A percentile compares a stretch with the other conserved stretches of the same genome.
phyloP scores from a whole-genome alignment of 2,329 filamentous ascomycete species.

The Scedosporium aurantiacum region DNA sequence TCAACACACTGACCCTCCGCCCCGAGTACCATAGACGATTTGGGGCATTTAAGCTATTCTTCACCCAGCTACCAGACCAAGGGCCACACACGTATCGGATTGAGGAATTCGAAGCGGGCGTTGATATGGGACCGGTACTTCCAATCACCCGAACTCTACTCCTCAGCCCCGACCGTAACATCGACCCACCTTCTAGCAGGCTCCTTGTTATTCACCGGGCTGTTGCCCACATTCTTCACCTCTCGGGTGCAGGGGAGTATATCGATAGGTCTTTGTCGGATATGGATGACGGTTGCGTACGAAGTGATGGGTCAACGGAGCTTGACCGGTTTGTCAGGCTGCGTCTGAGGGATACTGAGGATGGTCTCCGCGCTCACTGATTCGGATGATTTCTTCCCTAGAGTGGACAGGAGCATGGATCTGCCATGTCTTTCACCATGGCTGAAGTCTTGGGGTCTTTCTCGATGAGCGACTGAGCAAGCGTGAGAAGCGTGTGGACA shows the following conservation, averaged over 20 bases:
- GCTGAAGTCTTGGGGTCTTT: no score
- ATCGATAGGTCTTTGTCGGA: not conserved
- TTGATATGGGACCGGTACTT: not conserved
- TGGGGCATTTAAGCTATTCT: not conserved
- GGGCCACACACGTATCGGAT: not conserved
- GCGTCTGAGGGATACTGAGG: not conserved
- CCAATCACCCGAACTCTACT: not conserved
- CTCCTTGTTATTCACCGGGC: not conserved
- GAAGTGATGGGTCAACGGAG: not conserved
- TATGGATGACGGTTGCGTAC: not conserved
- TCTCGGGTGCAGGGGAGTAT: not conserved
- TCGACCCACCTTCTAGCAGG: not conserved
- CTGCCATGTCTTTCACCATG: no score
- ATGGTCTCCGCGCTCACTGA: no score
- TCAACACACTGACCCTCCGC: not conserved
- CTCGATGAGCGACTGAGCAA: no score
- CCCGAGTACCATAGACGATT: not conserved
- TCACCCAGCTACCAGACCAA: not conserved
- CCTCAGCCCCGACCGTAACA: not conserved
- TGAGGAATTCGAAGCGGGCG: not conserved
- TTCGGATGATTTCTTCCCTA: no score
- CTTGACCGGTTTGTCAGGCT: not conserved
- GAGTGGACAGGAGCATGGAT: no score
- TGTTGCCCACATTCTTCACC: not conserved
- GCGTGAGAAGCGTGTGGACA: no score